Evolutionary conservation across 768 basidiomycete species (phyloP), one percentile per base, ranked within the genome.

Genomic region (Galerina marginata): DNA sequence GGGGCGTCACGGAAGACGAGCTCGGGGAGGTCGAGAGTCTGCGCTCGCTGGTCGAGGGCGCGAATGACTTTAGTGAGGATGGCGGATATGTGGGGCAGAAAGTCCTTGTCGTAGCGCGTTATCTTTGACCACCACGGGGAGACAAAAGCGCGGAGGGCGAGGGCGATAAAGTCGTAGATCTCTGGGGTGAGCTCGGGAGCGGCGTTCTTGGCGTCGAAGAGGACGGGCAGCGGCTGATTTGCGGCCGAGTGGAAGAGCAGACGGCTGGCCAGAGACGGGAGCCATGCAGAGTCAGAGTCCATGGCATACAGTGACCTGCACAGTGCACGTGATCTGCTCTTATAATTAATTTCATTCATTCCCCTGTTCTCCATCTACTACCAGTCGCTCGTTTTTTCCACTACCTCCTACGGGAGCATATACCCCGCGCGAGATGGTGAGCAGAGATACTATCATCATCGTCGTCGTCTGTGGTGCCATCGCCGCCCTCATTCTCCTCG

Each of bases 81-180:
- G 39, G 70, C 72, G 0, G 88, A 81, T 51, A 93, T 84, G 63
- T 90, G 85, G 23, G 91, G 89, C 26, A 93, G 83, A 58, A 95
- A 83, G 56, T 92, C 88, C 68, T 86, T 92, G 83, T 95, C 93
- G 62, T 92, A 91, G 60, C 90, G 84, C 1, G 92, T 85, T 54
- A 95, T 81, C 67, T 86, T 91, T 36, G 89, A 81, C 91, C 93
- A 95, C 93, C 93, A 95, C 1, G 91, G 89, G 48, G 86, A 84
- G 39, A 95, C 85, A 67, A 82, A 90, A 6, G 92, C 92, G 37
- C 93, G 83, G 23, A 95, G 81, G 9, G 87, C 83, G 59, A 94
- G 87, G 0, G 93, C 92, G 36, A 93, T 79, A 59, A 93, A 80
- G 73, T 94, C 90, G 68, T 94, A 93, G 4, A 91, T 73, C 69